Evolutionary conservation across 1,284 basidiomycete species (phyloP), one percentile per base, ranked within the genome.

Genomic region (Trametes versicolor): DNA sequence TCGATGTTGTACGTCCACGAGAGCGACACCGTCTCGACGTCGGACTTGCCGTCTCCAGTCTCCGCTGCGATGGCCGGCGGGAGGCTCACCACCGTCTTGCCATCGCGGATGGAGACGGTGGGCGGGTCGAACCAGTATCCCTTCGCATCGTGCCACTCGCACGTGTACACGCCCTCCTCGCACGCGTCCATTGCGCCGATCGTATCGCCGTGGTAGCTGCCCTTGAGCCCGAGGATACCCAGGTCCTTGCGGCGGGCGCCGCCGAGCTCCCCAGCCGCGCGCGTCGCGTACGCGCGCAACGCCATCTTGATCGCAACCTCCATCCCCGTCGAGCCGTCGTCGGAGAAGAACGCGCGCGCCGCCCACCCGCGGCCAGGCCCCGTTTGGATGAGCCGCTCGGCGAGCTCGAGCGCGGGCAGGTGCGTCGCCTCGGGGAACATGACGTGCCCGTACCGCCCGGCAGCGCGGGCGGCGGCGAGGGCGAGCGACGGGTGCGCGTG

Each of bases 271-370:
- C 74, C 71, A 36, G 78, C 72, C 32, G 87, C 79, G 17, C 88
- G 81, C 41, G 82, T 75, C 4, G 88, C 83, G 69, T 84, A 92
- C 2, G 91, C 87, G n/a, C 95, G 86, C 47, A 97, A 77, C 0
- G 94, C 97, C 96, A 99, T 99, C 80, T 99, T 99, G 65, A 99
- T 80, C 4, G 94, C 97, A 19, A 98, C 92, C 77, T 99, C 97
- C 88, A 98, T 97, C 10, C 91, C 97, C 0, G 97, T 99, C 36
- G 93, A 94, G 12, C 97, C 97, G 72, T 99, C 93, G 75, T 99
- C 97, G 2, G 92, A 93, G 79, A 94, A 97, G 79, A 98, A 99
- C 1, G 91, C 97, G 21, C 95, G 87, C 12, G 87, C 85, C 0
- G 97, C 97, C 97, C 97, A 99, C 0, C 91, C 94, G 65, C 83